Conservation (phyloP, 257 asterid species). For the Prunella vulgaris region DNA sequence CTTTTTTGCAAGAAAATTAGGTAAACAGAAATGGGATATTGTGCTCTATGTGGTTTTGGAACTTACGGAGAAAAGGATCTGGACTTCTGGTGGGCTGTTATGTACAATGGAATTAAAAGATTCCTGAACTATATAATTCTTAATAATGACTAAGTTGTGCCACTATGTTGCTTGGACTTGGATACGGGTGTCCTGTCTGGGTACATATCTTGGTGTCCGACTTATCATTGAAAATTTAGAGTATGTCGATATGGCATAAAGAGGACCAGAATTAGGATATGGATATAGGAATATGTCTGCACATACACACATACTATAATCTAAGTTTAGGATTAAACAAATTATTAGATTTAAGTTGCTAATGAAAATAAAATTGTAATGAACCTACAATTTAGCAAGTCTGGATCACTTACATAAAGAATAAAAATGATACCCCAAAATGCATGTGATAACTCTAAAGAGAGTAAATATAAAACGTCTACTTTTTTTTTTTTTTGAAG, state of each 20-base stretch:
- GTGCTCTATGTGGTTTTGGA: no score
- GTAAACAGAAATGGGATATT: slow-evolving; percentile 2
- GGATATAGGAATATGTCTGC: no score
- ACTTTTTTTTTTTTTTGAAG: no score
- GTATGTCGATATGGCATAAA: no score
- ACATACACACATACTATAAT: neutral
- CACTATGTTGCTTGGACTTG: no score
- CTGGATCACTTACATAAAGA: neutral
- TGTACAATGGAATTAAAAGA: neutral
- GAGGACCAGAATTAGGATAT: no score
- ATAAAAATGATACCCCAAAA: neutral
- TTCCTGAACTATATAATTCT: neutral
- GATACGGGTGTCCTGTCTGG: neutral
- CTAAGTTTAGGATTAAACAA: neutral
- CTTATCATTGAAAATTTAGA: no score
- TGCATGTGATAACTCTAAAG: neutral
- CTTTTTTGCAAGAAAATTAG: neutral
- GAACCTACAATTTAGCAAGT: neutral
- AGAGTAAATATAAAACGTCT: no score
- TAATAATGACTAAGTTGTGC: no score
- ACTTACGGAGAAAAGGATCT: no score
- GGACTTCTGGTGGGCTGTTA: neutral
- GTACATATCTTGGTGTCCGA: neutral
- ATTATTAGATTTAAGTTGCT: neutral
- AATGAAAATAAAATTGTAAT: no score